Conservation (phyloP, 1,284 basidiomycete species). For the Naganishia sp. region DNA sequence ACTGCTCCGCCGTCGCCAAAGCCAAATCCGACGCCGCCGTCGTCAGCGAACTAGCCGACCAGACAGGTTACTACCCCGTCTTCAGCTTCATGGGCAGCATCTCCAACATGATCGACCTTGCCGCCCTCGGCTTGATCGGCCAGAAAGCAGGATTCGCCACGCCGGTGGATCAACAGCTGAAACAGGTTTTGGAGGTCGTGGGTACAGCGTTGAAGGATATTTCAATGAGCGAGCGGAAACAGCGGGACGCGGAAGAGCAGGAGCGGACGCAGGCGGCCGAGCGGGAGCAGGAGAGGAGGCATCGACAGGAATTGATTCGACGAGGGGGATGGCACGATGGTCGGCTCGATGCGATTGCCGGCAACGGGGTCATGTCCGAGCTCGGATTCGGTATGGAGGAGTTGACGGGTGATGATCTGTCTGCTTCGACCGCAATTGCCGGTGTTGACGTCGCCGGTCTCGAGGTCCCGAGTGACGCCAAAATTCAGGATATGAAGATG, state of each 20-base stretch:
- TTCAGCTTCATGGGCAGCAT: slow-evolving; percentile 86
- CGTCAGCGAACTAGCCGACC: slow-evolving; percentile 68
- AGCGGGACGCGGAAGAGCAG: slow-evolving; percentile 44
- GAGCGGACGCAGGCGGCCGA: slow-evolving; percentile 34
- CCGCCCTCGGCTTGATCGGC: slow-evolving; percentile 86
- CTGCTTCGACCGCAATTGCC: slow-evolving; percentile 34
- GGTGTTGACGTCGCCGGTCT: slow-evolving; percentile 37
- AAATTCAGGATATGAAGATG: neutral
- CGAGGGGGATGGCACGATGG: slow-evolving; percentile 76
- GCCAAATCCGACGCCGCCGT: slow-evolving; percentile 71
- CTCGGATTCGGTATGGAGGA: slow-evolving; percentile 74
- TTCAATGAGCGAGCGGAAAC: slow-evolving; percentile 41
- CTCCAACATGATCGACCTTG: slow-evolving; percentile 87
- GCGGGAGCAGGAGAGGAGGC: slow-evolving; percentile 37
- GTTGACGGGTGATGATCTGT: slow-evolving; percentile 55
- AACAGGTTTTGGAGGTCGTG: slow-evolving; percentile 80
- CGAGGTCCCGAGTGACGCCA: slow-evolving; percentile 4
- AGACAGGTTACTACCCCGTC: slow-evolving; percentile 81
- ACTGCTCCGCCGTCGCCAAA: slow-evolving; percentile 75
- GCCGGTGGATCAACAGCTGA: slow-evolving; percentile 80
- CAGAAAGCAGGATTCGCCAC: slow-evolving; percentile 90
- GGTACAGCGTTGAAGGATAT: slow-evolving; percentile 70
- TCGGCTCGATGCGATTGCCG: slow-evolving; percentile 73
- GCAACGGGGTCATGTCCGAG: slow-evolving; percentile 79
- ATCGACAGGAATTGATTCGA: slow-evolving; percentile 57